A percentile compares a stretch with the other conserved stretches of the same genome.
phyloP scores from a whole-genome alignment of 2,329 filamentous ascomycete genomes.

The Cladophialophora immunda region DNA sequence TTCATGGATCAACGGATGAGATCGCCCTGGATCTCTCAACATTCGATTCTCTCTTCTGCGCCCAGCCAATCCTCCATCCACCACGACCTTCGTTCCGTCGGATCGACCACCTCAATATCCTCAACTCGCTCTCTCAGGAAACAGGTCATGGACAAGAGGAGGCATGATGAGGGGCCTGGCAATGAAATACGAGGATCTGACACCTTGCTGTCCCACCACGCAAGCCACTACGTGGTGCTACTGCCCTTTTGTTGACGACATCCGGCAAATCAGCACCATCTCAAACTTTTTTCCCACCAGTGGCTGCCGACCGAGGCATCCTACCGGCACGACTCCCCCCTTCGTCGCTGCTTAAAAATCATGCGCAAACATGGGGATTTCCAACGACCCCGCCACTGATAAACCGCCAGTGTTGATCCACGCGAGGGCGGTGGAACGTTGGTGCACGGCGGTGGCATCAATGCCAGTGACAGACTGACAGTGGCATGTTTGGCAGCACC shows the following conservation, averaged over 20 bases:
- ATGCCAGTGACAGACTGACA: too few species aligned
- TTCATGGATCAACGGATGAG: too few species aligned
- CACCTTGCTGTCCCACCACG: not conserved
- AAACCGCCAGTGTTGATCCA: not conserved
- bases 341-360: slow-evolving; percentile 3
- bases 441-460: not conserved
- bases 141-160: not conserved
- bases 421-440: not conserved
- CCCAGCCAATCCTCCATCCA: not conserved
- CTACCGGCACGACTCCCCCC: not conserved
- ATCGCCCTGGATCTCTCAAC: not conserved
- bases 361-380: not conserved
- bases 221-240: not conserved
- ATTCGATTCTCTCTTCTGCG: not conserved
- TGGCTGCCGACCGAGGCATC: not conserved
- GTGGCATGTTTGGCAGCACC: slow-evolving; percentile 1
- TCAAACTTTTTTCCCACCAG: not conserved
- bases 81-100: not conserved
- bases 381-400: not conserved
- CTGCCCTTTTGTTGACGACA: not conserved
- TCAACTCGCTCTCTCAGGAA: not conserved
- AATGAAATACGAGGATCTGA: not conserved
- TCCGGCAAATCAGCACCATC: not conserved
- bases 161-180: not conserved
- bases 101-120: not conserved